A percentile compares a stretch with the other conserved stretches of the same genome.
phyloP scores from a whole-genome alignment of 139 green algal genomes.

The Mesotaenium endlicherianum region DNA sequence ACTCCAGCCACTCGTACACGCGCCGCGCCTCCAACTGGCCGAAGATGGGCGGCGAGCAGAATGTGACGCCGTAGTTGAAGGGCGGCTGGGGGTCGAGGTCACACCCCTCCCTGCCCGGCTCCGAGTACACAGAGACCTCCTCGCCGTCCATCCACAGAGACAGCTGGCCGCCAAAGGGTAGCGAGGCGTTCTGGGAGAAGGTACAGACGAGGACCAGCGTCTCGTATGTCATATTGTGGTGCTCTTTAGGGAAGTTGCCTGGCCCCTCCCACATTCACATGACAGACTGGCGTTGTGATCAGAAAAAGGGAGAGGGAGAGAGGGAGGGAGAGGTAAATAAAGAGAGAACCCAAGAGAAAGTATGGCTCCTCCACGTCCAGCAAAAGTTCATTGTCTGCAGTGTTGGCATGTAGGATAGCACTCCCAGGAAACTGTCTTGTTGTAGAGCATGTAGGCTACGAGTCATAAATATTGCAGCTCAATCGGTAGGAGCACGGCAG shows the following conservation, averaged over 20 bases:
- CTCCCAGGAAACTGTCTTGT: too few species aligned
- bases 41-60: conserved; percentile 27
- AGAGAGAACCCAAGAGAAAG: too few species aligned
- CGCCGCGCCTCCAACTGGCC: background rate
- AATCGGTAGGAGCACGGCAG: too few species aligned
- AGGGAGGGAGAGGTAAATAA: too few species aligned
- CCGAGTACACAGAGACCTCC: background rate
- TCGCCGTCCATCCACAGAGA: conserved; percentile 4
- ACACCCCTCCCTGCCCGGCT: conserved; percentile 1
- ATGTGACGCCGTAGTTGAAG: conserved; percentile 17
- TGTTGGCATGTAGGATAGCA: too few species aligned
- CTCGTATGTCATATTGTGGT: conserved; percentile 43
- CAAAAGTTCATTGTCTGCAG: too few species aligned
- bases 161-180: conserved; percentile 7
- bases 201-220: conserved; percentile 26
- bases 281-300: too few species aligned
- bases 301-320: too few species aligned
- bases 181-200: background rate
- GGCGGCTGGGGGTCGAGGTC: conserved; percentile 17
- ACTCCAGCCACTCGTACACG: conserved; percentile 28
- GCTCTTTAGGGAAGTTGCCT: conserved; percentile 17
- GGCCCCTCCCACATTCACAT: too few species aligned
- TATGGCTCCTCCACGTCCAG: too few species aligned
- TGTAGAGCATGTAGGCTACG: too few species aligned
- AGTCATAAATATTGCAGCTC: too few species aligned